Evolutionary conservation across 129 eudicot species (phyloP).

Genomic region (Solidago caesia): DNA sequence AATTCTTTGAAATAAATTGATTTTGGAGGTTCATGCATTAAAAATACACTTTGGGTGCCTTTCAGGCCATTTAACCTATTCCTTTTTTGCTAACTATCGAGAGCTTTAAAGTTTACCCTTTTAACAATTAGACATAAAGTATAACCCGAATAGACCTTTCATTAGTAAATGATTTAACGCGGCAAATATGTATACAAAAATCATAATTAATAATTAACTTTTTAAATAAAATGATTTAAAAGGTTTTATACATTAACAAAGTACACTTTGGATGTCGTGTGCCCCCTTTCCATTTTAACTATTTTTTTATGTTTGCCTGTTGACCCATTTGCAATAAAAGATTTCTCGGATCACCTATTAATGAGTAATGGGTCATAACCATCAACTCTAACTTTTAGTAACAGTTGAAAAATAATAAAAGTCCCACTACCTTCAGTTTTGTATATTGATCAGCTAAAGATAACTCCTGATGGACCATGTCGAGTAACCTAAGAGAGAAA

Average conservation of each 20-base stretch:
- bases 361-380: not conserved
- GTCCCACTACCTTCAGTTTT: conserved; percentile 60
- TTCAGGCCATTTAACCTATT: not conserved
- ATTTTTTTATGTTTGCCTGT: not conserved
- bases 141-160: no score
- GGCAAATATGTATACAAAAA: no score
- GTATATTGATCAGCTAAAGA: conserved; percentile 89
- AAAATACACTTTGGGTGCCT: not conserved
- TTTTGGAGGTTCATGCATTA: not conserved
- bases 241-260: no score
- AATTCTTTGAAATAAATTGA: not conserved
- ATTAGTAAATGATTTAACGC: no score
- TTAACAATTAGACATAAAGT: no score
- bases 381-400: not conserved
- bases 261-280: no score
- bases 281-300: not conserved
- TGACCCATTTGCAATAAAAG: not conserved
- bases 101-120: no score
- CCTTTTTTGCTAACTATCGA: no score
- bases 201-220: no score
- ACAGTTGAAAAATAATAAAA: not conserved
- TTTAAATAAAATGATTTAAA: no score
- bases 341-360: not conserved
- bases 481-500: conserved; percentile 58
- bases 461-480: conserved; percentile 86